Evolutionary conservation across 805 yeast genomes (phyloP), one percentile per base, ranked within the genome.

Genomic region (Vanderwaltozyma tropicalis): DNA sequence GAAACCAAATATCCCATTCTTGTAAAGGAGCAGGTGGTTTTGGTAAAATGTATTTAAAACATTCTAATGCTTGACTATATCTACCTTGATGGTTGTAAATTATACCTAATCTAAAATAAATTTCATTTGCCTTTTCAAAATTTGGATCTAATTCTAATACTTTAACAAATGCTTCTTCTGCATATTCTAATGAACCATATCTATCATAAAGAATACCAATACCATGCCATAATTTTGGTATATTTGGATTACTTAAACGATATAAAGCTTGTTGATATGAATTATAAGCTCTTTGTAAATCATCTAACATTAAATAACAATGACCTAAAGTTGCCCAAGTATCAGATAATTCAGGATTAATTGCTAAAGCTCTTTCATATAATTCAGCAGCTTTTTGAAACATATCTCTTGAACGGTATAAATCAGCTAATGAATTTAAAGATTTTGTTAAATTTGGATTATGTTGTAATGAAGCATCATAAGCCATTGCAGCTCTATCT

Each of bases 1-100:
- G 98, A 67, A 92, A 89, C 97, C 97, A 89, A 38, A 89, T 94
- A 58, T 89, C 98, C 34, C 94, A 86, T 58, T 86, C 95, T 32
- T 96, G 88, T 45, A 89, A 68, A 1, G 98, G 98, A 38, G 86
- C 80, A 1, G 98, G 98, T 0, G 98, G 97, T 61, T 80, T 81
- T 40, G 78, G 69, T 47, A 89, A 64, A 44, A 89, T 92, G 59
- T 89, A 92, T 55, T 85, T 80, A 70, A 89, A 92, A 59, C 97
- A 92, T 59, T 89, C 96, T 41, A 92, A 68, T 1, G 96, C 94
- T 53, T 80, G 83, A 37, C 76, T 74, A 55, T 83, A 72, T 61
- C 88, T 87, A 30, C 80, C 80, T 63, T 89, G 97, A 61, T 88
- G 94, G 64, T 92, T 92, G 67, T 92, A 89, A 35, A 89, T 89